Evolutionary conservation across 176 grass and related monocot genomes (phyloP).

Genomic region (Bromus sterilis): DNA sequence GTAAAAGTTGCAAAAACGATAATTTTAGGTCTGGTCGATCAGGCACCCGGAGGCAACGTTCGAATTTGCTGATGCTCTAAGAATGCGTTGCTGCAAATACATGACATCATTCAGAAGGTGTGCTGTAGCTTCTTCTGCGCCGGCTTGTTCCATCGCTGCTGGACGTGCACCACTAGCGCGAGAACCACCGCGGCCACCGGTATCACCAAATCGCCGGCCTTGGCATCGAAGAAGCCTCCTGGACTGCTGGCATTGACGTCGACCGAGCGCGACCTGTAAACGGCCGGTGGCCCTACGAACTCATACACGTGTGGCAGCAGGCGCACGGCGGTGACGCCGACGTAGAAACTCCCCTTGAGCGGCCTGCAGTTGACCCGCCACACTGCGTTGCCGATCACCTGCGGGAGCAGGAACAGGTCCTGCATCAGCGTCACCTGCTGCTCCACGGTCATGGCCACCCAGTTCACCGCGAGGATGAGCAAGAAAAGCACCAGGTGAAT

Average conservation of each 20-base stretch:
- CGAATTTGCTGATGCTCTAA: no score
- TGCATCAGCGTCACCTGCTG: constrained; percentile 33
- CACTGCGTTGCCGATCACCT: constrained; percentile 42
- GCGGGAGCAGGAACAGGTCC: no score
- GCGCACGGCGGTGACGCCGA: no score
- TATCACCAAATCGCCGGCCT: neutral
- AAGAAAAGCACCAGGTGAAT: neutral
- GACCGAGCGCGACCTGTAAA: neutral
- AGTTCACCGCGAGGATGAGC: constrained; percentile 8
- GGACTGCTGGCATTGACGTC: constrained; percentile 16
- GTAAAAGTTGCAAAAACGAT: no score
- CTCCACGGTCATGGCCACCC: constrained; percentile 30
- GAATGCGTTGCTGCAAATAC: no score
- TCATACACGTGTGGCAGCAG: constrained; percentile 52
- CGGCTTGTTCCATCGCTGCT: constrained; percentile 44
- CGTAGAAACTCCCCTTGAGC: constrained; percentile 31
- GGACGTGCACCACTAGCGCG: constrained; percentile 22
- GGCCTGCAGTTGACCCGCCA: constrained; percentile 51
- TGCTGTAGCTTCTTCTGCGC: constrained; percentile 29
- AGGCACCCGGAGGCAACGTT: no score
- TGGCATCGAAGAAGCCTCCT: neutral
- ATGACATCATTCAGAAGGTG: neutral
- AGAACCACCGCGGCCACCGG: neutral
- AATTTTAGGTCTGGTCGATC: no score
- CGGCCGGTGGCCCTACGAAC: constrained; percentile 14